Base-by-base conservation (phyloP, 176 grass and related monocot species). In the Thalia dealbata region DNA sequence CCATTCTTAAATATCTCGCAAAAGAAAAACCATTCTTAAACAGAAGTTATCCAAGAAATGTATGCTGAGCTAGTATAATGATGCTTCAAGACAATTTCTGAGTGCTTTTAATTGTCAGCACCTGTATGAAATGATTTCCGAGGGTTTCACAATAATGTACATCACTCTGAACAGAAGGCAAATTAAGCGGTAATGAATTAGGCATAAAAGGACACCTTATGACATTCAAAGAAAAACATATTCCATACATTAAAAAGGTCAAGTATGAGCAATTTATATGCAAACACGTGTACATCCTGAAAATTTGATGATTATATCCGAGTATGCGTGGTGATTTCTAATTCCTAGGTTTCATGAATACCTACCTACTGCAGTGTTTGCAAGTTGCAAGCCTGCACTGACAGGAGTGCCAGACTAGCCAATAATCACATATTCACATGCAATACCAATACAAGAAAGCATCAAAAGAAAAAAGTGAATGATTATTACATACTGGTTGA, bases 321-420 rank as follows among this genome's bases (percentile, higher is more conserved):
- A 15, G 23, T 30, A 43, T 75, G 30, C 26, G 21, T 26, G 41
- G 41, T 38, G 9, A 41, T 55, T 18, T 63, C 73, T 48, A 75
- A 64, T 2, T 63, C 73, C 16, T 25, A 48, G 15, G 14, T 74
- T 60, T 42, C 27, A 12, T 41, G 16, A 60, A 58, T 22, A 58
- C 71, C 28, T 22, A 58, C 71, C 28, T 35, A 72, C 3, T 61
- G 55, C 32, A 75, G 14, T 10, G 22, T 44, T 75, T 75, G 73
- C 73, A 44, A 75, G 73, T 21, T 75, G 58, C 73, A 75, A 62
- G 45, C 73, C 52, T 75, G 35, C 55, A 45, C 5, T 69, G 13
- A 45, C 21, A 25, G n/a, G 42, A 25, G 41, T 48, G 3, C 0
- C 46, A 21, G 21, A 22, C 4, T 26, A 46, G 10, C 16, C 52